phyloP scores from a whole-genome alignment of 2,329 filamentous ascomycete genomes.

The Talaromyces verruculosus region DNA sequence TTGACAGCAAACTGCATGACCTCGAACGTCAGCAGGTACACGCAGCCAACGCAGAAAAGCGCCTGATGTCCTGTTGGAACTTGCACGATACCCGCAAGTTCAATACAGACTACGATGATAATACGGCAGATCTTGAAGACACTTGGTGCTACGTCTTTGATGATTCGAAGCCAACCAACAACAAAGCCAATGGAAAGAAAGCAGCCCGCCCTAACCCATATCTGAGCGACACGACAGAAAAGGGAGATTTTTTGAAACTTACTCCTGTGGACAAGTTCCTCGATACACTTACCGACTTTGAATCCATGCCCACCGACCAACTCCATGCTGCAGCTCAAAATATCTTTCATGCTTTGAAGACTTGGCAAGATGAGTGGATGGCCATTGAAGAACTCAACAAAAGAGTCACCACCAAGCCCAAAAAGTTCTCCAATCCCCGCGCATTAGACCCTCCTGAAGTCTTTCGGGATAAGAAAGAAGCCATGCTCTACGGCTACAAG shows the following conservation, averaged over 20 bases:
- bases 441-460: constrained; percentile 52
- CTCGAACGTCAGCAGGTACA: constrained; percentile 28
- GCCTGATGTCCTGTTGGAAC: constrained; percentile 39
- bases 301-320: constrained; percentile 50
- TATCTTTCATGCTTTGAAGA: constrained; percentile 52
- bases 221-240: constrained; percentile 30
- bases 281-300: constrained; percentile 38
- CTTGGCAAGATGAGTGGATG: constrained; percentile 61
- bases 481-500: constrained; percentile 60
- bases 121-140: constrained; percentile 30
- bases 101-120: constrained; percentile 36
- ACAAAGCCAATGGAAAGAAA: constrained; percentile 30
- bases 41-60: constrained; percentile 30
- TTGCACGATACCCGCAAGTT: constrained; percentile 39
- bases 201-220: constrained; percentile 37
- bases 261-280: constrained; percentile 38
- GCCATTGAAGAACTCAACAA: constrained; percentile 53
- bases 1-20: constrained; percentile 26
- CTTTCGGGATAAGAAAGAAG: constrained; percentile 62
- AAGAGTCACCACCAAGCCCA: constrained; percentile 48
- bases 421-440: constrained; percentile 52
- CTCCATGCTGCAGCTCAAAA: constrained; percentile 58
- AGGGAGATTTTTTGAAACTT: constrained; percentile 41
- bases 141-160: constrained; percentile 37
- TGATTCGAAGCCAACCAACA: constrained; percentile 32